Percentiles rank a stretch among this genome's conserved stretches.
Conservation (phyloP, 495 filamentous ascomycete species). For the Aspergillus ostianus region DNA sequence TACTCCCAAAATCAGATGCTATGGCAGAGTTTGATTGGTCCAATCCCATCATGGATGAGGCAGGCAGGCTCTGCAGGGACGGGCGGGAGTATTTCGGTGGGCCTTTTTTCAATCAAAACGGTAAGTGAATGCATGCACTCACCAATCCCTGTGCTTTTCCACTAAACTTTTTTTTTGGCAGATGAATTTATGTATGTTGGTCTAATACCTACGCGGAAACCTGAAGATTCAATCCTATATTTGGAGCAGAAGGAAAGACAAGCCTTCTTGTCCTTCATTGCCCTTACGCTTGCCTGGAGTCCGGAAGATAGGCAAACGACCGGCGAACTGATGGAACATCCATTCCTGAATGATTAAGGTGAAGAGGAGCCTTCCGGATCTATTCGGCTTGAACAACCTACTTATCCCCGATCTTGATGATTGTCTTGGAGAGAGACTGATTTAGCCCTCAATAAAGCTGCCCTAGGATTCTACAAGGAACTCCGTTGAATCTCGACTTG, state of each 20-base stretch:
- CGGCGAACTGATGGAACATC: conserved; percentile 7
- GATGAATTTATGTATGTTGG: conserved; percentile 15
- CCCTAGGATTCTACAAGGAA: too few relatives aligned
- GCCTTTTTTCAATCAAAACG: conserved; percentile 16
- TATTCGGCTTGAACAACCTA: too few relatives aligned
- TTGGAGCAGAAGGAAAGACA: conserved; percentile 21
- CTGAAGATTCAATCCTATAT: conserved; percentile 8
- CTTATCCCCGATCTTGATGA: too few relatives aligned
- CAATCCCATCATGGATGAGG: conserved; percentile 6
- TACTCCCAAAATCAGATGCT: conserved; percentile 30
- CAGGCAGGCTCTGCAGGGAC: conserved; percentile 16
- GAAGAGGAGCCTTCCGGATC: too few relatives aligned
- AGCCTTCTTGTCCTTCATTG: conserved; percentile 24
- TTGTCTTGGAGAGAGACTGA: too few relatives aligned
- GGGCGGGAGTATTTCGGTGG: conserved; percentile 18
- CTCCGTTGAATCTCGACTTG: too few relatives aligned
- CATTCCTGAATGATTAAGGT: conserved; percentile 8
- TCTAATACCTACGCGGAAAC: conserved; percentile 14
- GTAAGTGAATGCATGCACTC: conserved; percentile 8
- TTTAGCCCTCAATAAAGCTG: too few relatives aligned
- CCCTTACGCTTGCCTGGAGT: conserved; percentile 16
- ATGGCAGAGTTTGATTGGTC: conserved; percentile 17
- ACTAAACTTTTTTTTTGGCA: background rate
- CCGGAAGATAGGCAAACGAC: conserved; percentile 11
- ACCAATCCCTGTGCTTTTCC: background rate